These are phyloP conservation scores for Ceratocystiopsis minuta DNA, from an alignment of 2,329 filamentous ascomycete species.

Conservation along the genomic window DNA sequence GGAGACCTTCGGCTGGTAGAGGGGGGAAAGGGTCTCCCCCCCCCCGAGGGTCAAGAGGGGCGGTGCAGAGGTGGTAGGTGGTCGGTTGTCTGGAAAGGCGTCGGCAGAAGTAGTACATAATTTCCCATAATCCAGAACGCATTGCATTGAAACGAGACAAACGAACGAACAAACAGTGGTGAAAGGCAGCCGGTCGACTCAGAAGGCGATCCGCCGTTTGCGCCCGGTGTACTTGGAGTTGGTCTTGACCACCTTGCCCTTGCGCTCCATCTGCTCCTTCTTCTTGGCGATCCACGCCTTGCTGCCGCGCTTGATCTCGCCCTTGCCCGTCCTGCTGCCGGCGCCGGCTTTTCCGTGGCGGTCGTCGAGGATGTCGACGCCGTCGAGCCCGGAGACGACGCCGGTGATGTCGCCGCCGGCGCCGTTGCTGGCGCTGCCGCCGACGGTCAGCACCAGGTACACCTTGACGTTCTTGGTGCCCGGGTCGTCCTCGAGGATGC, in stretches of 20 bases:
- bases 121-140: no score
- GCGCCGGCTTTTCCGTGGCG: slow-evolving; percentile 33
- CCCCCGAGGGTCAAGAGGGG: neutral
- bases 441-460: slow-evolving; percentile 89
- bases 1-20: slow-evolving; percentile 10
- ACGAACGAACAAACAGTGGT: neutral
- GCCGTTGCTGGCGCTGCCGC: slow-evolving; percentile 33
- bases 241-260: slow-evolving; percentile 85
- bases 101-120: no score
- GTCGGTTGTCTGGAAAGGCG: no score
- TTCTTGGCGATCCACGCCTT: slow-evolving; percentile 73
- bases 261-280: slow-evolving; percentile 84
- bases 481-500: slow-evolving; percentile 84
- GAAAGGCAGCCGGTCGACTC: neutral
- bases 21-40: no score
- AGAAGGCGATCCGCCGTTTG: slow-evolving; percentile 68
- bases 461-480: slow-evolving; percentile 93
- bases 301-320: slow-evolving; percentile 50
- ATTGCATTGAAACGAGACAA: no score
- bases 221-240: slow-evolving; percentile 88
- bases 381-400: slow-evolving; percentile 76
- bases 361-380: slow-evolving; percentile 63
- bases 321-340: slow-evolving; percentile 20
- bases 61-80: neutral
- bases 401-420: slow-evolving; percentile 61